Evolutionary conservation across 441 rosid species (phyloP).

Genomic region (Arabidopsis hybrid): DNA sequence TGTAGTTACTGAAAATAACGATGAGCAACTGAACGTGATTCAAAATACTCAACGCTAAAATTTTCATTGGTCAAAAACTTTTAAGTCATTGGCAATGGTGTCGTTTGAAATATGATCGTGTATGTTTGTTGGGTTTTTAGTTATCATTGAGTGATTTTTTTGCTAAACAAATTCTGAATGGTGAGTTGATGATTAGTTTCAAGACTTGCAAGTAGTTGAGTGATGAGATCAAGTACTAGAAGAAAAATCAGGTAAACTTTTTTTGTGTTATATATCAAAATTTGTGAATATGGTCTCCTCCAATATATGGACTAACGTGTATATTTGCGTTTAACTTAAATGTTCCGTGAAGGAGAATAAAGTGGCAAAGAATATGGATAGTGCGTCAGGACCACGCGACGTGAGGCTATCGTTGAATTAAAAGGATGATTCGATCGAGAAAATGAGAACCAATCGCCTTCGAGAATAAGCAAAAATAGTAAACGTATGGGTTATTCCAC

Average conservation of each 20-base stretch:
- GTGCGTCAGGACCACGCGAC: slow-evolving; percentile 32
- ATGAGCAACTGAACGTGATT: neutral
- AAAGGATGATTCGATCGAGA: slow-evolving; percentile 26
- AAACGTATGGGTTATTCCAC: neutral
- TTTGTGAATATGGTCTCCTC: neutral
- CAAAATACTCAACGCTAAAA: neutral
- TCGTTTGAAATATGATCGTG: neutral
- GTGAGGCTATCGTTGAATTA: slow-evolving; percentile 19
- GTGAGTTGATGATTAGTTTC: neutral
- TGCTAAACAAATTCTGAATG: neutral
- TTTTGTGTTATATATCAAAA: neutral
- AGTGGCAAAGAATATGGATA: slow-evolving; percentile 21
- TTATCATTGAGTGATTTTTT: neutral
- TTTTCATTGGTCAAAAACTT: neutral
- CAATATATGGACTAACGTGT: slow-evolving; percentile 6
- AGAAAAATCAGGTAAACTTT: neutral
- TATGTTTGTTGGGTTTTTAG: neutral
- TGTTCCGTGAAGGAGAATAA: slow-evolving; percentile 21
- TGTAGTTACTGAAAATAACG: neutral
- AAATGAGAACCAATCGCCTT: slow-evolving; percentile 11
- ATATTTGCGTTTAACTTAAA: neutral
- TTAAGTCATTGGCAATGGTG: neutral
- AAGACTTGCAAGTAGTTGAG: neutral
- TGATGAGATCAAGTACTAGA: neutral
- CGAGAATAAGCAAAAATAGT: neutral